phyloP scores from a whole-genome alignment of 192 early-diverging fungal genomes.

The Backusella mclennaniae region DNA sequence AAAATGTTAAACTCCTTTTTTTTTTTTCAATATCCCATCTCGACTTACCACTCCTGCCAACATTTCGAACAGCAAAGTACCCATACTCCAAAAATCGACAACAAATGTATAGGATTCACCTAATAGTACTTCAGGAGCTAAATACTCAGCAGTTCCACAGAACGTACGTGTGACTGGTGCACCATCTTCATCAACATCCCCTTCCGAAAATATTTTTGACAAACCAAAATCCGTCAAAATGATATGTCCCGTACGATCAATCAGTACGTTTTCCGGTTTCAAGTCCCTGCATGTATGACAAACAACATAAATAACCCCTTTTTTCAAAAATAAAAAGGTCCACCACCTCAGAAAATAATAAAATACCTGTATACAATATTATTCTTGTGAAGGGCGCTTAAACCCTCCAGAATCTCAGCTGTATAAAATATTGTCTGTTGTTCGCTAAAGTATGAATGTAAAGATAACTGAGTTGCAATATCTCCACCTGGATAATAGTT shows the following conservation, averaged over 20 bases:
- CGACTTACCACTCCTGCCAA: slow-evolving; percentile 53
- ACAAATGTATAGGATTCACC: slow-evolving; percentile 69
- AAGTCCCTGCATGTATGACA: slow-evolving; percentile 46
- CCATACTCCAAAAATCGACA: slow-evolving; percentile 83
- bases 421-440: slow-evolving; percentile 67
- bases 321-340: neutral
- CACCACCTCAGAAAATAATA: neutral
- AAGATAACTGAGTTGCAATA: slow-evolving; percentile 72
- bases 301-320: neutral
- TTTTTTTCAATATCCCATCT: neutral
- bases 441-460: slow-evolving; percentile 60
- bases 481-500: slow-evolving; percentile 83
- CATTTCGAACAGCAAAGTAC: slow-evolving; percentile 76
- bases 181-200: slow-evolving; percentile 36
- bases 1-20: neutral
- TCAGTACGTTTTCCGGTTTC: slow-evolving; percentile 69
- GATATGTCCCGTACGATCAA: slow-evolving; percentile 70
- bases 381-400: slow-evolving; percentile 64
- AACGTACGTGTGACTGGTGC: slow-evolving; percentile 71
- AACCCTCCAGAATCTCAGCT: slow-evolving; percentile 64
- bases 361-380: slow-evolving; percentile 60
- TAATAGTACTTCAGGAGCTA: slow-evolving; percentile 82
- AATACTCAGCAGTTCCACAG: slow-evolving; percentile 86
- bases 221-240: slow-evolving; percentile 77
- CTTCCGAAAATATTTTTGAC: slow-evolving; percentile 49